Percentiles rank a stretch among this genome's conserved stretches.
Evolutionary conservation across 148 eudicot genomes (phyloP).

Genomic region (Cornus controversa): DNA sequence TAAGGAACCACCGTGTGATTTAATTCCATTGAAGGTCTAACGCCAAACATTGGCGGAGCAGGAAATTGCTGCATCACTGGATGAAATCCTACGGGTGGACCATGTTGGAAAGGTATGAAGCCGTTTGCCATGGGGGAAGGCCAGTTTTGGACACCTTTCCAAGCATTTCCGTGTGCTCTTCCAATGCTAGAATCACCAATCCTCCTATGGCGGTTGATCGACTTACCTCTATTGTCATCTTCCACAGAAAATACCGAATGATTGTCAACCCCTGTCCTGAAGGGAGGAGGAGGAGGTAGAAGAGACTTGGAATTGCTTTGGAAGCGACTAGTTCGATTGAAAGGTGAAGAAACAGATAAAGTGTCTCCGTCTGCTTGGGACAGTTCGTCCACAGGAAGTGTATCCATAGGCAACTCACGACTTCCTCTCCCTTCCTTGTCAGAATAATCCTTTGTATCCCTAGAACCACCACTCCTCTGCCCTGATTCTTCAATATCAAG

Average conservation of each 20-base stretch:
- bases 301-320: conserved; percentile 56
- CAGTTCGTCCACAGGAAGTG: conserved; percentile 35
- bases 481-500: conserved; percentile 72
- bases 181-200: conserved; percentile 62
- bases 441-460: conserved; percentile 54
- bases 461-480: conserved; percentile 68
- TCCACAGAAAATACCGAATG: conserved; percentile 44
- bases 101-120: conserved; percentile 81
- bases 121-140: conserved; percentile 80
- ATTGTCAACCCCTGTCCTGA: conserved; percentile 64
- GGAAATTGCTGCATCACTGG: conserved; percentile 73
- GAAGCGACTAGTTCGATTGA: conserved; percentile 43
- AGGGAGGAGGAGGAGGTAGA: conserved; percentile 43
- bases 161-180: conserved; percentile 72
- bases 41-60: conserved; percentile 57
- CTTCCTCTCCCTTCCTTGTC: conserved; percentile 41
- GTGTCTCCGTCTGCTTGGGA: conserved; percentile 56
- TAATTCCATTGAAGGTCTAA: conserved; percentile 74
- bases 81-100: conserved; percentile 76
- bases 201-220: conserved; percentile 66
- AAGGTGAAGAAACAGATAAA: conserved; percentile 56
- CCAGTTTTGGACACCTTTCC: conserved; percentile 87
- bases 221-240: conserved; percentile 66
- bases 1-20: conserved; percentile 69
- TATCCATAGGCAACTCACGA: conserved; percentile 43